Conservation (phyloP, 2,329 filamentous ascomycete species). For the Fonsecaea pugnacius region DNA sequence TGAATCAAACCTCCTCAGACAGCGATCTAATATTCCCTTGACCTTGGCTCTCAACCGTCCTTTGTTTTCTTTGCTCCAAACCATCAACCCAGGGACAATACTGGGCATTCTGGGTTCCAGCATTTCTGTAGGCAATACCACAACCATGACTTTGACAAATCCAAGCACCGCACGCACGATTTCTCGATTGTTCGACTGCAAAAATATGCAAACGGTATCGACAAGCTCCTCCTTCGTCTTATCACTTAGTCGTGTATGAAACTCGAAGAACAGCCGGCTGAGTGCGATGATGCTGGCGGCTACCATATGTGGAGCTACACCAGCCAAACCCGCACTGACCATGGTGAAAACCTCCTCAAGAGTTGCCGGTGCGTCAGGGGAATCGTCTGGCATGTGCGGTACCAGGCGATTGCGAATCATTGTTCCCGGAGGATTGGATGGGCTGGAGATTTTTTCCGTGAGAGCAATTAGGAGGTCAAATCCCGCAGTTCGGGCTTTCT, state of each 20-base stretch:
- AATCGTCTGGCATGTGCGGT: constrained; percentile 80
- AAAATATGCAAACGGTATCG: constrained; percentile 92
- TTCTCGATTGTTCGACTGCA: constrained; percentile 94
- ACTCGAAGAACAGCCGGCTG: constrained; percentile 91
- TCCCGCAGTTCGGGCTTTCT: constrained; percentile 84
- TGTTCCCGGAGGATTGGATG: constrained; percentile 59
- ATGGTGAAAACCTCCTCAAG: constrained; percentile 98
- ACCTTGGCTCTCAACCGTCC: constrained; percentile 96
- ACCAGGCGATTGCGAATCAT: constrained; percentile 89
- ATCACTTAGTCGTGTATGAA: constrained; percentile 70
- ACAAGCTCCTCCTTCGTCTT: constrained; percentile 81
- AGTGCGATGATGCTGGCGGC: constrained; percentile 95
- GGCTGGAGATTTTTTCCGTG: constrained; percentile 78
- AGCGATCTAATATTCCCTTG: constrained; percentile 94
- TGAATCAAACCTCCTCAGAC: constrained; percentile 88
- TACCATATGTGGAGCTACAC: constrained; percentile 94
- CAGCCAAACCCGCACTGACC: constrained; percentile 93
- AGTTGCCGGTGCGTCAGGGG: constrained; percentile 75
- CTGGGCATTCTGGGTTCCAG: constrained; percentile 76
- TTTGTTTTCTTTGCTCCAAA: constrained; percentile 98
- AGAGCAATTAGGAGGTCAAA: constrained; percentile 90
- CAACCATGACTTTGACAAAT: constrained; percentile 94
- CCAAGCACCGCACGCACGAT: constrained; percentile 93
- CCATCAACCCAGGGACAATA: constrained; percentile 85
- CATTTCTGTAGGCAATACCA: constrained; percentile 74